Conservation (phyloP, 2,329 filamentous ascomycete genomes). For the Calonectria naviculata region DNA sequence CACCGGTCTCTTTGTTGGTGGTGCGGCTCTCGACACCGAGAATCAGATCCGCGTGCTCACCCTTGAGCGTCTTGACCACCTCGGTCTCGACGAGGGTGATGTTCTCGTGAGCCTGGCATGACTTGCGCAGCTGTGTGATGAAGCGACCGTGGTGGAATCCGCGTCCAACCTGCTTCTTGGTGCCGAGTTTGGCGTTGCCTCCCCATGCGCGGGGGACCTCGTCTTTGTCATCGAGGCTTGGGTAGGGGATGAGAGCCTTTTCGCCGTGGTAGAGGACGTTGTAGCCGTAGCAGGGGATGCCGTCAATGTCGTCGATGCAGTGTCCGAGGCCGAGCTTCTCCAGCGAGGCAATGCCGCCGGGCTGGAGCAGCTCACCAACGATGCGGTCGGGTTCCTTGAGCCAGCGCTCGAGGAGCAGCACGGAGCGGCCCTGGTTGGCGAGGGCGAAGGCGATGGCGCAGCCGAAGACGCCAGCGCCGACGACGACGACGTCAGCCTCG, state of each 20-base stretch:
- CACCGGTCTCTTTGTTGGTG: slow-evolving; percentile 63
- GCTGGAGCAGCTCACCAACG: slow-evolving; percentile 94
- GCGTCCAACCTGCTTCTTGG: slow-evolving; percentile 71
- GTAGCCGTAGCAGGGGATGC: slow-evolving; percentile 85
- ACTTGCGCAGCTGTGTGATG: slow-evolving; percentile 82
- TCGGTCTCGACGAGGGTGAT: slow-evolving; percentile 94
- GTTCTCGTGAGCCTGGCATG: slow-evolving; percentile 80
- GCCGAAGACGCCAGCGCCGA: slow-evolving; percentile 91
- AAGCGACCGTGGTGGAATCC: slow-evolving; percentile 96
- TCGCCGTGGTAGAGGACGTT: slow-evolving; percentile 85
- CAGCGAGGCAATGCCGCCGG: slow-evolving; percentile 86
- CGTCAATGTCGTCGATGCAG: slow-evolving; percentile 90
- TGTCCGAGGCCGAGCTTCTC: slow-evolving; percentile 82
- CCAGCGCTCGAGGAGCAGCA: slow-evolving; percentile 88
- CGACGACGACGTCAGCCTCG: slow-evolving; percentile 86
- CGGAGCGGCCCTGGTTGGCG: slow-evolving; percentile 89
- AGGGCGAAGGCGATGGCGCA: slow-evolving; percentile 87
- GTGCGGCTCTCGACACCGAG: slow-evolving; percentile 85
- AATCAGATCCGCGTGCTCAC: slow-evolving; percentile 75
- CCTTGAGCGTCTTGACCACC: slow-evolving; percentile 79
- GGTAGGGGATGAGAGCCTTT: slow-evolving; percentile 83
- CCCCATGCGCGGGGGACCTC: slow-evolving; percentile 51
- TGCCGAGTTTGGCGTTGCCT: slow-evolving; percentile 45
- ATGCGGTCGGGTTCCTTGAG: slow-evolving; percentile 95
- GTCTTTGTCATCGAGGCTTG: slow-evolving; percentile 65